These are phyloP conservation scores for Scheffersomyces lignicola DNA, from an alignment of 1,139 yeast genomes.

Conservation along the genomic window DNA sequence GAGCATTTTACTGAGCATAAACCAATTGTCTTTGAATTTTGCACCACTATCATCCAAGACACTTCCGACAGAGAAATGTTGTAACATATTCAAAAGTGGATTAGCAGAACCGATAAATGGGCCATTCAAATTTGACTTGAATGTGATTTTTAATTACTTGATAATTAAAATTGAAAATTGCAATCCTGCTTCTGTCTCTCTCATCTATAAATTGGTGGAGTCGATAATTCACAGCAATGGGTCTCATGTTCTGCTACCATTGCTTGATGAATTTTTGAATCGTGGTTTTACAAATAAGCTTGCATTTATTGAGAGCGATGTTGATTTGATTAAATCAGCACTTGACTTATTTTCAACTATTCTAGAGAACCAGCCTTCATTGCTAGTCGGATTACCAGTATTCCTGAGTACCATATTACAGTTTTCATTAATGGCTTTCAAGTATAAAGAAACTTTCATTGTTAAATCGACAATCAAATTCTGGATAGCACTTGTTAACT, in stretches of 20 bases:
- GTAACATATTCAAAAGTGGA: slow-evolving; percentile 57
- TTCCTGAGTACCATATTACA: slow-evolving; percentile 38
- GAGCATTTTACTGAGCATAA: slow-evolving; percentile 39
- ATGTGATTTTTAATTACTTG: slow-evolving; percentile 47
- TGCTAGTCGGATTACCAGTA: slow-evolving; percentile 37
- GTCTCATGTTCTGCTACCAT: slow-evolving; percentile 26
- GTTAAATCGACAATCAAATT: slow-evolving; percentile 62
- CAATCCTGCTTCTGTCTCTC: slow-evolving; percentile 33
- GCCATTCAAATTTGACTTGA: slow-evolving; percentile 55
- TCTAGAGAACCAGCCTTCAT: slow-evolving; percentile 50
- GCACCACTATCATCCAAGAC: slow-evolving; percentile 28
- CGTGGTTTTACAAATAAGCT: slow-evolving; percentile 30
- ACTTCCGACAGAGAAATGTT: slow-evolving; percentile 54
- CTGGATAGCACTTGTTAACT: slow-evolving; percentile 59
- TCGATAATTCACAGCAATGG: slow-evolving; percentile 38
- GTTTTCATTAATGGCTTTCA: slow-evolving; percentile 46
- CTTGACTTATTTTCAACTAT: slow-evolving; percentile 45
- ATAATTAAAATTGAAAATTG: slow-evolving; percentile 33
- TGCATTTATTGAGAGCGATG: slow-evolving; percentile 45
- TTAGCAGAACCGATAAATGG: slow-evolving; percentile 54
- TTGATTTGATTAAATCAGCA: slow-evolving; percentile 52
- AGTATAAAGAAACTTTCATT: slow-evolving; percentile 63
- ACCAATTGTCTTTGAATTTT: slow-evolving; percentile 42
- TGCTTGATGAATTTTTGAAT: slow-evolving; percentile 26
- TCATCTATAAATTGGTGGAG: slow-evolving; percentile 42